Conservation (phyloP, 306 rosid species). For the Acacia acuminata region DNA sequence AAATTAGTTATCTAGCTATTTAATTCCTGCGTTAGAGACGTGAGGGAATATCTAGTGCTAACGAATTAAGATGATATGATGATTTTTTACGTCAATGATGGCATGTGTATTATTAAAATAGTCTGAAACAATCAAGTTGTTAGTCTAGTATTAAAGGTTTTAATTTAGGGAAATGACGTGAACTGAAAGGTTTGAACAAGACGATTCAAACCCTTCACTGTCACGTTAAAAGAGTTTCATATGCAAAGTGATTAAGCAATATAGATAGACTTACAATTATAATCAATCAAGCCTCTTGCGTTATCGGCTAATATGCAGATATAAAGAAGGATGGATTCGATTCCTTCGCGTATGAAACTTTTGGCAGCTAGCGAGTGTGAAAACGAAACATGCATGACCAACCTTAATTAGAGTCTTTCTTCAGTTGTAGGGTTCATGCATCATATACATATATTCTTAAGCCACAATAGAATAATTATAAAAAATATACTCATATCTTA, state of each 20-base stretch:
- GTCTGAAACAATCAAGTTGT: neutral
- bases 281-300: neutral
- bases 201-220: neutral
- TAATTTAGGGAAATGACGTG: neutral
- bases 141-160: neutral
- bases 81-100: neutral
- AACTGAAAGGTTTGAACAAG: neutral
- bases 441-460: neutral
- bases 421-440: neutral
- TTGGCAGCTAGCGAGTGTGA: neutral
- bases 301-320: neutral
- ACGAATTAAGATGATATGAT: no score
- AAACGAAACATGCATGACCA: neutral
- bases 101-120: no score
- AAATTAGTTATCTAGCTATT: no score
- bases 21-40: no score
- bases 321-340: neutral
- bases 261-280: no score
- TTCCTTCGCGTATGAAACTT: neutral
- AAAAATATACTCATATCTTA: neutral
- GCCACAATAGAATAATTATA: neutral
- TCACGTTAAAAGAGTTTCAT: neutral
- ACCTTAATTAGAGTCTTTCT: neutral
- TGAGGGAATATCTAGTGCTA: no score
- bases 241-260: neutral